Evolutionary conservation across 1,284 basidiomycete species (phyloP).

Genomic region (Cutaneotrichosporon cutaneum): DNA sequence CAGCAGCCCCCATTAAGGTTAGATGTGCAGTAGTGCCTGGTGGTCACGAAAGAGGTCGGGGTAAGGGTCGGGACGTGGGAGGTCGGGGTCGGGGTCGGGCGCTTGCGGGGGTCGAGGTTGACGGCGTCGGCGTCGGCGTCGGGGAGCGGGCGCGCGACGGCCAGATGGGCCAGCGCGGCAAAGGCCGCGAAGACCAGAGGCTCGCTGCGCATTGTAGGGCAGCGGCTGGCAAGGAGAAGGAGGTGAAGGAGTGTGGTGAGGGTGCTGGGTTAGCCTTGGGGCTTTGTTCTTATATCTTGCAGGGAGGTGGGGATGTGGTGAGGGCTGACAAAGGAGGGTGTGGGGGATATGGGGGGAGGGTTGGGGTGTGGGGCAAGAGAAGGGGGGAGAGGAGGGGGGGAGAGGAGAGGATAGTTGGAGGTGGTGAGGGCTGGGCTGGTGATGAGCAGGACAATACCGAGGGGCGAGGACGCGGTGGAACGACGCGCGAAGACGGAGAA

Average conservation of each 20-base stretch:
- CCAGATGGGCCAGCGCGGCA: not conserved
- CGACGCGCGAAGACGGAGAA: not conserved
- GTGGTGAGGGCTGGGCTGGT: not conserved
- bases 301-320: not conserved
- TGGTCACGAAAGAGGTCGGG: too few relatives aligned
- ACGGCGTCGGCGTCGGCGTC: not conserved
- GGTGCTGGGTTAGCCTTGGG: not conserved
- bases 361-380: not conserved
- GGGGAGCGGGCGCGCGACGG: not conserved
- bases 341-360: not conserved
- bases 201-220: not conserved
- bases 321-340: not conserved
- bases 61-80: not conserved
- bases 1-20: too few relatives aligned
- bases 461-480: not conserved
- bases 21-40: too few relatives aligned
- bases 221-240: not conserved
- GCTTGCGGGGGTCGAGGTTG: not conserved
- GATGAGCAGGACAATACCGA: not conserved
- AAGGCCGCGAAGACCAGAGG: not conserved
- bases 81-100: not conserved
- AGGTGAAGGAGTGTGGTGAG: not conserved
- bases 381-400: not conserved
- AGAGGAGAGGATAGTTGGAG: too few relatives aligned
- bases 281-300: not conserved